phyloP scores from a whole-genome alignment of 768 basidiomycete species.

The Kwoniella pini region DNA sequence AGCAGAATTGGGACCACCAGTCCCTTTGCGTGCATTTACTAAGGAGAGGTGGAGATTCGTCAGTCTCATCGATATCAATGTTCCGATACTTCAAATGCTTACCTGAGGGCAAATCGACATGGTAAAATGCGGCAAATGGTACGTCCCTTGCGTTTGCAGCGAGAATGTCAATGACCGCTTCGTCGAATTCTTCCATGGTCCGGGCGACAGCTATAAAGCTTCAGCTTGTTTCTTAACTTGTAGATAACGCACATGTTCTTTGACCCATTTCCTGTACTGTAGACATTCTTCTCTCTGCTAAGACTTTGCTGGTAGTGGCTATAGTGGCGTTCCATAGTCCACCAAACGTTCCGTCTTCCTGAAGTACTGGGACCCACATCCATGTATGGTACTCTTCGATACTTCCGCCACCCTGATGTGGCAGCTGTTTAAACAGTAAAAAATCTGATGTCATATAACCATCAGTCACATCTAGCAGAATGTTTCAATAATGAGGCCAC shows the following conservation, averaged over 20 bases:
- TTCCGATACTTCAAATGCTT: background rate
- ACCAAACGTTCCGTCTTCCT: slow-evolving; percentile 43
- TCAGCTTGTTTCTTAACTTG: background rate
- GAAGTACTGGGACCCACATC: slow-evolving; percentile 49
- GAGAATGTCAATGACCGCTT: slow-evolving; percentile 44
- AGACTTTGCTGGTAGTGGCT: slow-evolving; percentile 45
- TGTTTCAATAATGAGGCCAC: background rate
- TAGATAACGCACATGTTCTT: slow-evolving; percentile 31
- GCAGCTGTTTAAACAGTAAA: slow-evolving; percentile 42
- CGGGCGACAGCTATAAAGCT: slow-evolving; percentile 38
- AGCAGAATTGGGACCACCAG: slow-evolving; percentile 4
- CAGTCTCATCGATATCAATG: background rate
- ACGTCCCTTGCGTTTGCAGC: slow-evolving; percentile 40
- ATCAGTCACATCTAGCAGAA: background rate
- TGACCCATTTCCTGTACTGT: slow-evolving; percentile 49
- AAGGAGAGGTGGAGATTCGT: background rate
- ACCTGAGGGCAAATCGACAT: slow-evolving; percentile 29
- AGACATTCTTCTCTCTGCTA: slow-evolving; percentile 45
- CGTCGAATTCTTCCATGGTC: slow-evolving; percentile 45
- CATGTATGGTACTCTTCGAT: slow-evolving; percentile 49
- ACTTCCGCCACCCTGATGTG: slow-evolving; percentile 34
- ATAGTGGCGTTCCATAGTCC: slow-evolving; percentile 51
- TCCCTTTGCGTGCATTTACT: background rate
- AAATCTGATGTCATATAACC: slow-evolving; percentile 30
- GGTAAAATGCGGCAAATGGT: slow-evolving; percentile 49